Base-by-base conservation (phyloP, 2,329 filamentous ascomycete species). In the Coniochaeta prunicola region DNA sequence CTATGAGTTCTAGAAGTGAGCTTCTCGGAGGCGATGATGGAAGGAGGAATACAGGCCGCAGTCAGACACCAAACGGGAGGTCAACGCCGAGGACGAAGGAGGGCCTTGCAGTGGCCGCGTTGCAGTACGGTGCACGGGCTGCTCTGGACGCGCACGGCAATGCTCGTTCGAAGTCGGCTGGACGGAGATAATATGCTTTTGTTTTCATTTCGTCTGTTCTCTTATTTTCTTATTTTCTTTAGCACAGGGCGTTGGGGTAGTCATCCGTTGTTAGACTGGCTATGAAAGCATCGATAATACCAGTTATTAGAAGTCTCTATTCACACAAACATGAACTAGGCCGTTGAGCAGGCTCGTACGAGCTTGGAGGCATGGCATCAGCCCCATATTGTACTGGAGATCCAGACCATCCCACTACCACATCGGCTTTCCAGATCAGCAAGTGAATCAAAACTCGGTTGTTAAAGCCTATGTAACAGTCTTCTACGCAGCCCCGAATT, bases 41-140 rank as follows among this genome's bases (percentile, higher is more conserved):
- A 12, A 33, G 34, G 45, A 28, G 15, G 33, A 19, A 42, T 30
- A 34, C 19, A 28, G 58, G 40, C 30, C 28, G 34, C 31, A 17
- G 53, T 34, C 30, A 36, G 53, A 36, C 30, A n/a, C 33, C 53
- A 12, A 55, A 13, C 12, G 53, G 53, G 15, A 33, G 53, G 30
- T 36, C 33, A n/a, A 55, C 24, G 15, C 53, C 53, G 28, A 56
- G 36, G 21, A 36, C 3, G 10, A 33, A 40, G 53, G 50, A 59
- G 53, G 60, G 36, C 21, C 28, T 36, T 28, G 45, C 56, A 38
- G 56, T 55, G 59, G 58, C 53, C 58, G 34, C 45, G 21, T 24
- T 57, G 33, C 56, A 56, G 56, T 55, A 60, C 45, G 59, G 38
- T 6, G 36, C 34, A 42, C 33, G 19, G 8, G 36, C 21, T 26